Conservation (phyloP, 192 early-diverging fungal genomes). For the Coemansia furcata region DNA sequence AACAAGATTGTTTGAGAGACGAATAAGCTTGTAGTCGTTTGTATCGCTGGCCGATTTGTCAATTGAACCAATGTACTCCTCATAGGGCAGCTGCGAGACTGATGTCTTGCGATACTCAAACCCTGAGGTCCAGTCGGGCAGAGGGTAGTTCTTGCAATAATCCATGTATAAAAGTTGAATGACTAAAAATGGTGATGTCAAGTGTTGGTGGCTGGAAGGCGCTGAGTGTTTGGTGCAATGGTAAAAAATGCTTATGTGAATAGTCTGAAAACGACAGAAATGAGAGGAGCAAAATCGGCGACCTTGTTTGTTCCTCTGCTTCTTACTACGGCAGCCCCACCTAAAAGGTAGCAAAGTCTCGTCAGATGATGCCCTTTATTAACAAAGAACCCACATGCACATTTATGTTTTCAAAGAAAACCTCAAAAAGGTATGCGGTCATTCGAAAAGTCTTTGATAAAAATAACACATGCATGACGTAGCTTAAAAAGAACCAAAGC, state of each 20-base stretch:
- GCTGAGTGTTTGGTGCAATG: background rate
- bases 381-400: background rate
- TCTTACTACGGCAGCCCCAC: background rate
- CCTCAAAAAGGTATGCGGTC: background rate
- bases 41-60: conserved; percentile 55
- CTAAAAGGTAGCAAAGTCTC: background rate
- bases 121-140: background rate
- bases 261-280: background rate
- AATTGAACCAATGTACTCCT: background rate
- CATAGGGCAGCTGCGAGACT: conserved; percentile 2
- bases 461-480: background rate
- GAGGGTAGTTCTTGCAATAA: background rate
- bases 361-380: background rate
- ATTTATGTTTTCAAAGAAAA: background rate
- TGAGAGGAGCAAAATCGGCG: background rate
- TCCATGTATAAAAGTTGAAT: background rate
- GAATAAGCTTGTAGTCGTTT: conserved; percentile 55
- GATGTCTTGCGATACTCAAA: conserved; percentile 3
- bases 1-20: conserved; percentile 56
- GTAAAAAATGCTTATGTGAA: background rate
- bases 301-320: background rate
- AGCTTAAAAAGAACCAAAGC: background rate
- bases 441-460: background rate
- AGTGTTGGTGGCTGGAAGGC: background rate
- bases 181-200: background rate